Conservation (phyloP, 2,329 filamentous ascomycete genomes). For the Trichoderma citrinoviride region DNA sequence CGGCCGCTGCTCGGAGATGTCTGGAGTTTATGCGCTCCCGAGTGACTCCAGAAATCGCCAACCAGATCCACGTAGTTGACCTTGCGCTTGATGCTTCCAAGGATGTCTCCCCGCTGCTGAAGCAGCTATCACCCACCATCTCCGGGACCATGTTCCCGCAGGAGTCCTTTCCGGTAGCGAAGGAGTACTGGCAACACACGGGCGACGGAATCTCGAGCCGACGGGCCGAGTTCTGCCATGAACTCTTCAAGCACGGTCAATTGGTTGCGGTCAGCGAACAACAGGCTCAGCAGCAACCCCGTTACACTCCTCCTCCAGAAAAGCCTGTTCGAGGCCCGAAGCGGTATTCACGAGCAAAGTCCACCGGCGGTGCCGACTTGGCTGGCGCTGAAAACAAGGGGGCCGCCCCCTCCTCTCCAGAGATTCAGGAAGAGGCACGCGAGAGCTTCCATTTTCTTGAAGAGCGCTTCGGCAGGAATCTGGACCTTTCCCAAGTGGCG, state of each 20-base stretch:
- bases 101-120: slow-evolving; percentile 50
- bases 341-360: slow-evolving; percentile 67
- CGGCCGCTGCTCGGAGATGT: slow-evolving; percentile 67
- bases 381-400: slow-evolving; percentile 8
- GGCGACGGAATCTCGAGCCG: slow-evolving; percentile 91
- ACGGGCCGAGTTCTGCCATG: slow-evolving; percentile 83
- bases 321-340: slow-evolving; percentile 67
- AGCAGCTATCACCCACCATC: slow-evolving; percentile 56
- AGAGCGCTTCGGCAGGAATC: slow-evolving; percentile 88
- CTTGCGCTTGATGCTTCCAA: slow-evolving; percentile 60
- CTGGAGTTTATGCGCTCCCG: slow-evolving; percentile 66
- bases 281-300: slow-evolving; percentile 29
- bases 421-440: slow-evolving; percentile 41
- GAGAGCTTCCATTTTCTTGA: slow-evolving; percentile 84
- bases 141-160: slow-evolving; percentile 70
- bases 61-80: slow-evolving; percentile 56
- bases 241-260: slow-evolving; percentile 67
- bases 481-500: slow-evolving; percentile 73
- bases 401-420: slow-evolving; percentile 22
- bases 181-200: slow-evolving; percentile 95
- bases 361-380: slow-evolving; percentile 29
- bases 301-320: slow-evolving; percentile 29
- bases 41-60: slow-evolving; percentile 49
- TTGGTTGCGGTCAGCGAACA: slow-evolving; percentile 38
- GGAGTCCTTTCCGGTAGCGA: slow-evolving; percentile 69